Evolutionary conservation across 164 flowering plant genomes (phyloP), one percentile per base, ranked within the genome.

Genomic region (Tinospora cordifolia): DNA sequence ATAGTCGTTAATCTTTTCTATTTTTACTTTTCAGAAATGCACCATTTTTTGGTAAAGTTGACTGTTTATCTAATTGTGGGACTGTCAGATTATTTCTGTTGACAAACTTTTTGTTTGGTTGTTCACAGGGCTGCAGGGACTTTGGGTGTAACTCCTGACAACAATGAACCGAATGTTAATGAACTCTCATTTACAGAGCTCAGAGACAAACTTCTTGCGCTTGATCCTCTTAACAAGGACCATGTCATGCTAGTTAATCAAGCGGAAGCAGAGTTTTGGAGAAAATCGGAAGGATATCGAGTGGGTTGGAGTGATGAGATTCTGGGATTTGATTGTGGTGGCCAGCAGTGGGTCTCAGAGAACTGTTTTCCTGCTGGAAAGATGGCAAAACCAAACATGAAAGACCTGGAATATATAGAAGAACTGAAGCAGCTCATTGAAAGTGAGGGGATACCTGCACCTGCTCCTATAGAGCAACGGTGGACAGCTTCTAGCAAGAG

Each of bases 301-400:
- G 89, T 88, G 46, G 99, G 99, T 69, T 95, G 98, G 98, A 91
- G 92, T 78, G 99, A 95, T 83, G 99, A 95, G 78, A 92, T 95
- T 63, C 75, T 95, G 76, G 97, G 97, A 27, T 92, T 95, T 79
- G 98, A 95, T 81, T 95, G 99, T 83, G 99, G 99, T 75, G 99
- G 99, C 30, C 97, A 95, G 70, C 98, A 95, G 72, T 95, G 99
- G 99, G 99, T 95, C n/a, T 95, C 99, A 27, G 99, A 95, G 75
- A 92, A 75, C 34, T 95, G 99, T 78, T 92, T 90, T 71, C 98
- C 99, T 41, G 91, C 85, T 59, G 99, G 99, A 74, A 89, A 90
- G 30, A 72, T 92, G 46, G 72, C 89, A 58, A 89, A 87, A 19
- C 96, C 94, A 5, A 95, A 79, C 84, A 86, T 95, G 96, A 90